Base-by-base conservation (phyloP, 441 rosid genomes). In the Euphorbia schlechtendalii region DNA sequence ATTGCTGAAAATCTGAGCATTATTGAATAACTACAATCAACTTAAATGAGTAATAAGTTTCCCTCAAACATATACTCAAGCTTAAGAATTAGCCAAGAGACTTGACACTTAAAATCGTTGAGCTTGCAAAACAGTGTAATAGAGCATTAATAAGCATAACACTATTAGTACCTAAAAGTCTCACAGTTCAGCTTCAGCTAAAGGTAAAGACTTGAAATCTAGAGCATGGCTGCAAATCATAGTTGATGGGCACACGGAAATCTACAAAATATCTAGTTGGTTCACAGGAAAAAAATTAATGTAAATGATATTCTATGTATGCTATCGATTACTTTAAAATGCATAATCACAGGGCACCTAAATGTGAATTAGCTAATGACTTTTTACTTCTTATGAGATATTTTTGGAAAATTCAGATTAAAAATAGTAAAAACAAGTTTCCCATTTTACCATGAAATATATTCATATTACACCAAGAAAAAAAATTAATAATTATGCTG, bases 361-460 rank as follows among this genome's bases (percentile, higher is more conserved):
- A 63, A 48, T 49, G 57, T 20, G 7, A 49, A 49, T 28, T 27
- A 56, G 59, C 34, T 56, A 56, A 62, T 24, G 45, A 46, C 0
- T 7, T 15, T 3, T 36, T 8, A 40, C 4, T 40, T 43, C 48
- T 7, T 43, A 43, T 4, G 4, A 45, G 13, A 43, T 8, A 40
- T 28, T 21, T 45, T 21, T 2, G 25, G 52, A n/a, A 4, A 13
- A 28, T 45, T 15, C 4, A 62, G 15, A 61, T 22, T 9, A 21
- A 25, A 63, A 48, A 2, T 10, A 15, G n/a, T 21, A 61, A 45
- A 15, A 8, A 52, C 15, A 38, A 38, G 7, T 38, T 38, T 38
- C 43, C 43, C 43, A 27, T 27, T 27, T 27, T 27, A 27, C 4
- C 30, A 27, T 27, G 30, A 27, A 27, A 27, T 27, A 27, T 27